Evolutionary conservation across 1,284 basidiomycete species (phyloP).

Genomic region (Ustilago bromivora): DNA sequence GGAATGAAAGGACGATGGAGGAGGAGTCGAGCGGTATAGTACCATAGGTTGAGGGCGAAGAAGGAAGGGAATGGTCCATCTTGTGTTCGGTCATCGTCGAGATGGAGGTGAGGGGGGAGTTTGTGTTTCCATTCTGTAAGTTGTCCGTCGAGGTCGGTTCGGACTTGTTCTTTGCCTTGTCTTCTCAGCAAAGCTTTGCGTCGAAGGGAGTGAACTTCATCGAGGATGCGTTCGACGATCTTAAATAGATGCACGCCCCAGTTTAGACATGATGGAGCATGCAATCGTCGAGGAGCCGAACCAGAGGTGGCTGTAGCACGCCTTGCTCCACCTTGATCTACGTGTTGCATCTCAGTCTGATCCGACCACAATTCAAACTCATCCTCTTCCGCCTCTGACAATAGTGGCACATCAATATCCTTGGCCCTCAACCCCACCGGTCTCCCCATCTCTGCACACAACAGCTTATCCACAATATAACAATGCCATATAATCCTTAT

Average conservation of each 20-base stretch:
- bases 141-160: conserved; percentile 57
- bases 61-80: conserved; percentile 55
- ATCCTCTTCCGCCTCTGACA: conserved; percentile 70
- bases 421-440: conserved; percentile 70
- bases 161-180: conserved; percentile 49
- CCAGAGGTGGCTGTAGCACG: neutral
- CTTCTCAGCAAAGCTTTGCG: conserved; percentile 57
- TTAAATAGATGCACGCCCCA: conserved; percentile 59
- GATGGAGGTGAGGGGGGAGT: conserved; percentile 51
- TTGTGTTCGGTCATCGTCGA: conserved; percentile 38
- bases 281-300: conserved; percentile 25
- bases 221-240: conserved; percentile 61
- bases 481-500: conserved; percentile 71
- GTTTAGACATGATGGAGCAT: conserved; percentile 60
- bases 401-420: conserved; percentile 70
- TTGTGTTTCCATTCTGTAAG: conserved; percentile 54
- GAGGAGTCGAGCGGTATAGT: conserved; percentile 57
- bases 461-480: conserved; percentile 71
- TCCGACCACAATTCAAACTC: conserved; percentile 71
- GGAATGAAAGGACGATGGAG: conserved; percentile 65
- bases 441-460: conserved; percentile 71
- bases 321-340: neutral
- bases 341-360: conserved; percentile 49
- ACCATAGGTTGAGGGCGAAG: conserved; percentile 60
- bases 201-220: conserved; percentile 60